Evolutionary conservation across 2,329 filamentous ascomycete genomes (phyloP).

Genomic region (Thielaviopsis musarum): DNA sequence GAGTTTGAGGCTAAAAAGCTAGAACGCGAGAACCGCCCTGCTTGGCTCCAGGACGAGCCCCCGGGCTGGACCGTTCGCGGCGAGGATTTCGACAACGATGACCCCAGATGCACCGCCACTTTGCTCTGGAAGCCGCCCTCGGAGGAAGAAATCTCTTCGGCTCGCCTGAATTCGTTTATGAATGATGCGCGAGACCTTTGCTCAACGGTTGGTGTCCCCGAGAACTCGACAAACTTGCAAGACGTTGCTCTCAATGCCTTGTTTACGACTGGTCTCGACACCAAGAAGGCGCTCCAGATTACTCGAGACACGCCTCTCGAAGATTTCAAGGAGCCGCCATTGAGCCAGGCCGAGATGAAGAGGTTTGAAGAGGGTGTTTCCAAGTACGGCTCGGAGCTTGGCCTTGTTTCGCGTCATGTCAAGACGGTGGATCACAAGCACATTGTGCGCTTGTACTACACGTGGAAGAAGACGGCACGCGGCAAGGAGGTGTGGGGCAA

Average conservation of each 20-base stretch:
- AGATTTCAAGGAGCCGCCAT: conserved; percentile 68
- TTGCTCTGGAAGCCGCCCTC: conserved; percentile 63
- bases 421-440: conserved; percentile 58
- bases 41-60: conserved; percentile 88
- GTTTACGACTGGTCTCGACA: conserved; percentile 53
- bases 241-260: conserved; percentile 68
- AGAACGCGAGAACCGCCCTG: conserved; percentile 65
- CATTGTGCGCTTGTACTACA: conserved; percentile 88
- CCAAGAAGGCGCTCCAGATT: conserved; percentile 50
- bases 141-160: conserved; percentile 31
- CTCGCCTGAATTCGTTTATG: conserved; percentile 64
- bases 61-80: conserved; percentile 71
- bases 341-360: conserved; percentile 64
- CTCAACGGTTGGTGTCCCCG: conserved; percentile 50
- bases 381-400: conserved; percentile 82
- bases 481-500: conserved; percentile 83
- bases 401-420: conserved; percentile 68
- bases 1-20: conserved; percentile 68
- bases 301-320: conserved; percentile 51
- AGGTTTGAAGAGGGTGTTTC: conserved; percentile 82
- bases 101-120: conserved; percentile 58
- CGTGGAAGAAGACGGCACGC: conserved; percentile 87
- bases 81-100: conserved; percentile 55
- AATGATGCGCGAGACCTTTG: conserved; percentile 46
- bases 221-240: conserved; percentile 68